A percentile compares a stretch with the other conserved stretches of the same genome.
Conservation (phyloP, 2,329 filamentous ascomycete genomes). For the Ilyonectria robusta region DNA sequence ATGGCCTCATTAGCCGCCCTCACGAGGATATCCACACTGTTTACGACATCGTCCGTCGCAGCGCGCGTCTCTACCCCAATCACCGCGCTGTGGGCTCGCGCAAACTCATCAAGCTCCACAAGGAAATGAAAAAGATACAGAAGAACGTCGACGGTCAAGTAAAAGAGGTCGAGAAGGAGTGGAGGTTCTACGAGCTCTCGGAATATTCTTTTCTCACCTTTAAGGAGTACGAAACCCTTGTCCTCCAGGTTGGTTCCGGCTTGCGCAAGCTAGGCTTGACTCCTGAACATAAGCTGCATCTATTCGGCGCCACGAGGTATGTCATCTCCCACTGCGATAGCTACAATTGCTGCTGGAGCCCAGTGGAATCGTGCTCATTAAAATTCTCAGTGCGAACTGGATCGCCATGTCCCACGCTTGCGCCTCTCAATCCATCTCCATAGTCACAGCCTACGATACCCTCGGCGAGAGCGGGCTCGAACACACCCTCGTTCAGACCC, state of each 20-base stretch:
- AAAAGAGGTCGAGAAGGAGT: conserved; percentile 87
- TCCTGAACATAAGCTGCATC: conserved; percentile 77
- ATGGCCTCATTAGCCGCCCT: conserved; percentile 77
- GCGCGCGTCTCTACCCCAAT: conserved; percentile 72
- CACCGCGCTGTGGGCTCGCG: conserved; percentile 78
- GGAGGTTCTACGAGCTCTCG: conserved; percentile 89
- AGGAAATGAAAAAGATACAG: conserved; percentile 88
- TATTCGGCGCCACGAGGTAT: conserved; percentile 85
- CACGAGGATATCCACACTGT: conserved; percentile 79
- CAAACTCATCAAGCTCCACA: conserved; percentile 81
- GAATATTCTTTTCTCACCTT: conserved; percentile 83
- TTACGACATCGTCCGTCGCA: conserved; percentile 82
- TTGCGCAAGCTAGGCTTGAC: conserved; percentile 80
- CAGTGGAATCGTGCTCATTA: not conserved
- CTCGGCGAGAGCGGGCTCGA: conserved; percentile 86
- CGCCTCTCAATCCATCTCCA: conserved; percentile 87
- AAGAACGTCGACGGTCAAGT: conserved; percentile 87
- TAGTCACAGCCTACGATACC: conserved; percentile 95
- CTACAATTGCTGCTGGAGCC: too few species aligned
- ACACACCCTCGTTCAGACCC: conserved; percentile 88
- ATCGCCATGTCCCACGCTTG: conserved; percentile 83
- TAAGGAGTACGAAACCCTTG: conserved; percentile 80
- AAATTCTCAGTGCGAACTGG: conserved; percentile 77
- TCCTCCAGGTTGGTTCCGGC: conserved; percentile 78
- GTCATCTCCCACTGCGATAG: conserved; percentile 29